Evolutionary conservation across 495 filamentous ascomycete species (phyloP), one percentile per base, ranked within the genome.

Genomic region (Penicillium crystallinum): DNA sequence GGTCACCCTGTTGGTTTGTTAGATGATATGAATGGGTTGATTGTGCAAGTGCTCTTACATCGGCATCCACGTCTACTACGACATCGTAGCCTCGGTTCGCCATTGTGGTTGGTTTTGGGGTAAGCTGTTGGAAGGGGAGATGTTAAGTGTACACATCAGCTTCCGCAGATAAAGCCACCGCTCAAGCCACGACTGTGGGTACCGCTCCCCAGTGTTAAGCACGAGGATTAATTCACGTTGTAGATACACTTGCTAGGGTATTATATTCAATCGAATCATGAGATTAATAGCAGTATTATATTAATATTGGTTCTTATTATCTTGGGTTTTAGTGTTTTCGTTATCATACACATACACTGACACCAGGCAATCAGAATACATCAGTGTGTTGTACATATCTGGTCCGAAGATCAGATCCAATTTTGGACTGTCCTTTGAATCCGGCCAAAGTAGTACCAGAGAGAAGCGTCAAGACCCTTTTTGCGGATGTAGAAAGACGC

Each of bases 41-140:
- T 49, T 7, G 18, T 30, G 10, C 14, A 45, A 30, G n/a, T 22
- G 22, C 44, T 1, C 55, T 46, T 70, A 90, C 90, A 77, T 97
- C 92, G 57, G 89, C 87, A 65, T 97, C 92, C 47, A 97, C 83
- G 62, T 97, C 93, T 22, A 98, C 93, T 59, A 98, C 92, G 51
- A 95, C 93, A 73, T 98, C 95, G 70, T 98, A 97, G 56, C 91
- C 90, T 56, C 83, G 77, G 65, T 86, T 86, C 45, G 91, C 78
- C 90, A 95, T 95, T 30, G 56, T 74, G 54, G 60, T 56, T 55
- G 41, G 44, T 53, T 62, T 59, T 58, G 51, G 33, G 51, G 21
- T 46, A 43, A 30, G 45, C 45, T 49, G 62, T 52, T 59, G 30
- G 46, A 56, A 47, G 35, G 53, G 51, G 49, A 58, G 50, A 38